phyloP scores from a whole-genome alignment of 176 grass and related monocot species.

The Hordeum marinum region DNA sequence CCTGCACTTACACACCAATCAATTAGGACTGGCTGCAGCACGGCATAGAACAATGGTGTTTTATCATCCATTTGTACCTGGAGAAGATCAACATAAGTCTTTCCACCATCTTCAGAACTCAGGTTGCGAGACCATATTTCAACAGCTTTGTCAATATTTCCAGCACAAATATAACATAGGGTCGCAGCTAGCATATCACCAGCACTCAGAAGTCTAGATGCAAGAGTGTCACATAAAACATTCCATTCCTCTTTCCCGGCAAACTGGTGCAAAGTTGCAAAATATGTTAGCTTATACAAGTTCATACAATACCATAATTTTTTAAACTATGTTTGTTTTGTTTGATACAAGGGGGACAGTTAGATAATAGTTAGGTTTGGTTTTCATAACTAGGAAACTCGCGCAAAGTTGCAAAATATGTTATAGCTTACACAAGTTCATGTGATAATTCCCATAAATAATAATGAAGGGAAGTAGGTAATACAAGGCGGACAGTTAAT shows the following conservation, averaged over 20 bases:
- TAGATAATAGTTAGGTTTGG: background rate
- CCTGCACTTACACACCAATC: constrained; percentile 44
- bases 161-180: constrained; percentile 94
- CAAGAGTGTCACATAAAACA: constrained; percentile 73
- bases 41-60: constrained; percentile 13
- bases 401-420: constrained; percentile 8
- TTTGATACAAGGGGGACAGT: background rate
- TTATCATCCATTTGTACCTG: constrained; percentile 55
- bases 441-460: background rate
- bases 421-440: constrained; percentile 26
- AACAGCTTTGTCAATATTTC: constrained; percentile 97
- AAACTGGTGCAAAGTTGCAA: constrained; percentile 52
- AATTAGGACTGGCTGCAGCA: constrained; percentile 12
- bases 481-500: background rate
- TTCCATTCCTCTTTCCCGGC: constrained; percentile 86
- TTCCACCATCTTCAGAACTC: constrained; percentile 77
- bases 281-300: constrained; percentile 29
- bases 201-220: constrained; percentile 70
- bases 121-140: constrained; percentile 93
- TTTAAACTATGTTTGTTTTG: background rate
- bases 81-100: constrained; percentile 93
- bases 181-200: constrained; percentile 85
- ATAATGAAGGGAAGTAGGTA: background rate
- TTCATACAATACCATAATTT: constrained; percentile 2
- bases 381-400: constrained; percentile 55